Conservation (phyloP, 2,329 filamentous ascomycete species). For the Hirsutella minnesotensis region DNA sequence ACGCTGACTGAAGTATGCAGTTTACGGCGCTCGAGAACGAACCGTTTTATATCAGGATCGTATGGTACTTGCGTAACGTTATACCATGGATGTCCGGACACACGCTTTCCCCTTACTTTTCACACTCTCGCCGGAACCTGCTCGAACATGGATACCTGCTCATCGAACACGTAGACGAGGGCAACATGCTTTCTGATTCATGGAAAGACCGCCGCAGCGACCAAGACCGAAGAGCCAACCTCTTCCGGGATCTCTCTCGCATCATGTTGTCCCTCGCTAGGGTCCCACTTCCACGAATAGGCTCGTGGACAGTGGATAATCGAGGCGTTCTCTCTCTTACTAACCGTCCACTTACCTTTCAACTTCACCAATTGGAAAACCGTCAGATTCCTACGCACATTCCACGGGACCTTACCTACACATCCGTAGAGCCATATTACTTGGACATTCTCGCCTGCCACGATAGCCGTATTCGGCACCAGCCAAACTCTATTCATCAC, state of each 20-base stretch:
- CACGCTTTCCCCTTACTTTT: background rate
- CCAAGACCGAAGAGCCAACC: slow-evolving; percentile 6
- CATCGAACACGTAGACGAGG: slow-evolving; percentile 1
- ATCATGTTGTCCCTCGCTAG: slow-evolving; percentile 16
- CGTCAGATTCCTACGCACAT: slow-evolving; percentile 21
- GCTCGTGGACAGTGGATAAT: slow-evolving; percentile 14
- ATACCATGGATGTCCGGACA: background rate
- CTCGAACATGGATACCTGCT: background rate
- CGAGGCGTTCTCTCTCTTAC: slow-evolving; percentile 15
- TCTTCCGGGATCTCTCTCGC: slow-evolving; percentile 16
- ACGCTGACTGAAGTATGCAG: background rate
- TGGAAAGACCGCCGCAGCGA: slow-evolving; percentile 7
- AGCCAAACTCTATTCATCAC: slow-evolving; percentile 22
- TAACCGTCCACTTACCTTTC: slow-evolving; percentile 23
- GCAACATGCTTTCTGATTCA: slow-evolving; percentile 9
- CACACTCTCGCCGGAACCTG: background rate
- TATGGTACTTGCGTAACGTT: background rate
- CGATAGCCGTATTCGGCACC: slow-evolving; percentile 19
- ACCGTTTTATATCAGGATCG: background rate
- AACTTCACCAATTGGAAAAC: slow-evolving; percentile 22
- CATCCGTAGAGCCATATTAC: slow-evolving; percentile 16
- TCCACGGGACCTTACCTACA: slow-evolving; percentile 18
- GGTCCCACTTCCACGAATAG: slow-evolving; percentile 16
- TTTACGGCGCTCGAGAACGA: background rate
- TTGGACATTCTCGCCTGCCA: slow-evolving; percentile 21